A percentile compares a stretch with the other conserved stretches of the same genome.
Evolutionary conservation across 371 early-diverging fungal species (phyloP).

Genomic region (Lichtheimia corymbifera): DNA sequence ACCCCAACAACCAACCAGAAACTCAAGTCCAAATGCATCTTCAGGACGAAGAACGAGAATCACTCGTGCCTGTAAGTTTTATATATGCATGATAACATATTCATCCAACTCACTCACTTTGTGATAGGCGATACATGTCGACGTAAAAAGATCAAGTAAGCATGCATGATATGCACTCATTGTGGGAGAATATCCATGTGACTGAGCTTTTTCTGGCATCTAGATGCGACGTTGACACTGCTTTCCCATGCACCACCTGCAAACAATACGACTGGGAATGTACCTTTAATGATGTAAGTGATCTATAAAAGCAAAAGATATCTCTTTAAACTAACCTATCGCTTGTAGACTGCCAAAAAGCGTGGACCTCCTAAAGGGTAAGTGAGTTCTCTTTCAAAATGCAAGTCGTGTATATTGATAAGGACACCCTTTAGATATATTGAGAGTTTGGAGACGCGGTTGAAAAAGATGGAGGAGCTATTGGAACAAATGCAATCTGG

Average conservation of each 20-base stretch:
- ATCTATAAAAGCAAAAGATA: neutral
- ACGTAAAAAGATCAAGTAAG: conserved; percentile 47
- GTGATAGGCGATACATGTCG: conserved; percentile 47
- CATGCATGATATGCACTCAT: conserved; percentile 1
- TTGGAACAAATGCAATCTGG: conserved; percentile 32
- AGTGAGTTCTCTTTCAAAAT: neutral
- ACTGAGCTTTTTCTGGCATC: neutral
- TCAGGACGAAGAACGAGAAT: conserved; percentile 8
- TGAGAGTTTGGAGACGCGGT: conserved; percentile 43
- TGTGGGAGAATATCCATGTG: neutral
- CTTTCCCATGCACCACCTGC: conserved; percentile 44
- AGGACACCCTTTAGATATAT: conserved; percentile 30
- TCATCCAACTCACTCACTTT: neutral
- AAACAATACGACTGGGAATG: conserved; percentile 45
- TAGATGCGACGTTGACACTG: conserved; percentile 45
- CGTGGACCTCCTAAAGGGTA: conserved; percentile 56
- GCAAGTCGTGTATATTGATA: neutral
- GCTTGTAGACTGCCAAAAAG: conserved; percentile 37
- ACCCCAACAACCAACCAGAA: neutral
- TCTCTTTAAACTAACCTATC: neutral
- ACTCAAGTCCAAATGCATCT: neutral
- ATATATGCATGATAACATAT: neutral
- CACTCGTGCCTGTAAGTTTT: conserved; percentile 12
- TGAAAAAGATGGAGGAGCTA: conserved; percentile 42
- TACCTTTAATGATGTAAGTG: conserved; percentile 46